Evolutionary conservation across 371 early-diverging fungal species (phyloP), one percentile per base, ranked within the genome.

Genomic region (Mortierella sp.): DNA sequence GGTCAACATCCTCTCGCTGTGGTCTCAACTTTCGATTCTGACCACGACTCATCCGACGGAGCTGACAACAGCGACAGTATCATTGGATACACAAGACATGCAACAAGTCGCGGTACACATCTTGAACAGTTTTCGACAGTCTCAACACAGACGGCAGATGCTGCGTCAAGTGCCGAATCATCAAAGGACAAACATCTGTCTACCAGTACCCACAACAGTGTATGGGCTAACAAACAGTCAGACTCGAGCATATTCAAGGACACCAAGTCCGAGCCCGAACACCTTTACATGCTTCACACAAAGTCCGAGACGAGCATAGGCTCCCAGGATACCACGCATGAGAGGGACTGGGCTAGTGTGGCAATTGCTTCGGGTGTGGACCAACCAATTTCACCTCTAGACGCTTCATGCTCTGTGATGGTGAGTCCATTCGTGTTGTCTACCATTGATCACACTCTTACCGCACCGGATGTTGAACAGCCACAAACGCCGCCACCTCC

Each of bases 381-480:
- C 16, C 74, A 67, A 25, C 74, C 74, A 1, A 51, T 63, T 13
- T 73, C 74, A 21, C 68, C 74, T n/a, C 22, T 73, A 34, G 66
- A 63, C 3, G 50, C 63, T 3, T 54, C 62, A 3, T 52, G 57
- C 29, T 60, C 68, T 45, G 16, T 43, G 3, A 55, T 45, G 10
- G 29, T 28, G 16, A 25, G 25, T 29, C 28, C 52, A 21, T 17
- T 37, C 2, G 24, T 37, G 10, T 19, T 39, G 6, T 16, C 39
- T 22, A 21, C 19, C 29, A 9, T n/a, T 34, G 46, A 16, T 10
- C 34, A 28, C 10, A 9, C n/a, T n/a, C n/a, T n/a, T n/a, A 4
- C 34, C 34, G 4, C 22, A 7, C 21, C 41, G 14, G 39, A 12
- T 7, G 22, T 29, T 7, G 16, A 17, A 9, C 8, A 31, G 4